These are phyloP conservation scores for Arthrobotrys iridis DNA, from an alignment of 2,329 filamentous ascomycete species.

Conservation along the genomic window DNA sequence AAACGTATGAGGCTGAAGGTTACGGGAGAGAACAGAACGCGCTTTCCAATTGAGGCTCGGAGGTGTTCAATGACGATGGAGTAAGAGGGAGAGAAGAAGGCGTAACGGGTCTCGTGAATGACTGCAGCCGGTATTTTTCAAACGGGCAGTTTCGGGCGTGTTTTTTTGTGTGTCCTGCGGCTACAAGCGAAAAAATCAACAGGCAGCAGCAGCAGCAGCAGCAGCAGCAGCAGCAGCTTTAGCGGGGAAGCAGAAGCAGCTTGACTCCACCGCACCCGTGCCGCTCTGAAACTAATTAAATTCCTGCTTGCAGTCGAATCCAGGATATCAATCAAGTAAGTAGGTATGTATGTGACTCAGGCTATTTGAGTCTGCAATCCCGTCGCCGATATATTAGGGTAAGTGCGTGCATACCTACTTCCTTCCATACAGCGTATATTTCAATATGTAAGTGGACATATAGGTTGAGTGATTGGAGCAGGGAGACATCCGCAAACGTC, in stretches of 20 bases:
- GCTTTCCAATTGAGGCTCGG: constrained; percentile 42
- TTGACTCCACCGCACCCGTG: neutral
- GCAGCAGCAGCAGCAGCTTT: constrained; percentile 20
- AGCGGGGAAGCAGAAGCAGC: constrained; percentile 25
- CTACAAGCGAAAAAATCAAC: constrained; percentile 54
- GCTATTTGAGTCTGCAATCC: neutral
- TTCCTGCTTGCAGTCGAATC: neutral
- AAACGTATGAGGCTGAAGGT: neutral
- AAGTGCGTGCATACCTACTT: too few species aligned
- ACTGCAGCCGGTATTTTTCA: constrained; percentile 36
- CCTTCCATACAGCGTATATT: too few species aligned
- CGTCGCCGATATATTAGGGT: too few species aligned
- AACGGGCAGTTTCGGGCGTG: constrained; percentile 50
- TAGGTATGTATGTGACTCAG: neutral
- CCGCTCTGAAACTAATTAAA: too few species aligned
- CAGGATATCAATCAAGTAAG: neutral
- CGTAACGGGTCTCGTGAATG: constrained; percentile 29
- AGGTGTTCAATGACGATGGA: constrained; percentile 1
- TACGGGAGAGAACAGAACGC: neutral
- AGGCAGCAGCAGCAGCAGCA: too few species aligned
- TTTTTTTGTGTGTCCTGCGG: constrained; percentile 50
- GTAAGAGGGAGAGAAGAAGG: neutral
- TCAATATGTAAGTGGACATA: too few species aligned
- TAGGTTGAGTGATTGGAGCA: too few species aligned
- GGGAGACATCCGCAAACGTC: constrained; percentile 48